Base-by-base conservation (phyloP, 192 early-diverging fungal species). In the Coemansia sp. region DNA sequence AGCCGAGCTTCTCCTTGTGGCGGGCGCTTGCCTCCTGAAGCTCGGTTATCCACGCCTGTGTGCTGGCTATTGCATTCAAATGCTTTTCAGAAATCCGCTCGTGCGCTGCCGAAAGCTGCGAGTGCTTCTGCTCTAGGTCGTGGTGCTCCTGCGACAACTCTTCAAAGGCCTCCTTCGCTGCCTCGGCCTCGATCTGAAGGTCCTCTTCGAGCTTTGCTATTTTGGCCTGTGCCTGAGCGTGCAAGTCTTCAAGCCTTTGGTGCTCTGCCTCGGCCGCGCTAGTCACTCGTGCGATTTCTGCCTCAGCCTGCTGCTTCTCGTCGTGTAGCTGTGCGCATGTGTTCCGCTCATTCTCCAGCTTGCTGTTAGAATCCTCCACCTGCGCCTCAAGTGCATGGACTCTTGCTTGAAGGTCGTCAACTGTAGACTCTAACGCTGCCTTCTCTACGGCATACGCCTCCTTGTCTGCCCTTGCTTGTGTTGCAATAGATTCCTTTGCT, bases 11-110 rank as follows among this genome's bases (percentile, higher is more conserved):
- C 1, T 48, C 65, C 45, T 67, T 44, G 62, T 81, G 78, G 18
- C 67, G 68, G n/a, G 52, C 34, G 45, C 66, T 53, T 18, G 73
- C 63, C 18, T 65, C 65, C 62, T 76, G 73, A 45, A 81, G 78
- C 73, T 81, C 78, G 44, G 66, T 63, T 51, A 81, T 56, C 78
- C 78, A 81, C 34, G 78, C 78, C 73, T 75, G 73, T 39, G 78
- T 81, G 61, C 78, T 81, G 70, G 73, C 73, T 56, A 81, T 72
- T 24, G 78, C 78, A n/a, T 51, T 56, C 15, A 41, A 35, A 41
- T 75, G 78, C 38, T 67, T 63, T 55, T 69, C 63, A 10, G 23
- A n/a, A 30, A 81, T 69, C 24, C 68, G 69, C 48, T 26, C 53
- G 56, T 74, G 72, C 24, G 65, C 39, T 15, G 63, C 60, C 16